A percentile compares a stretch with the other conserved stretches of the same genome.
Conservation (phyloP, 2,329 filamentous ascomycete species). For the Tolypocladium ovalisporum region DNA sequence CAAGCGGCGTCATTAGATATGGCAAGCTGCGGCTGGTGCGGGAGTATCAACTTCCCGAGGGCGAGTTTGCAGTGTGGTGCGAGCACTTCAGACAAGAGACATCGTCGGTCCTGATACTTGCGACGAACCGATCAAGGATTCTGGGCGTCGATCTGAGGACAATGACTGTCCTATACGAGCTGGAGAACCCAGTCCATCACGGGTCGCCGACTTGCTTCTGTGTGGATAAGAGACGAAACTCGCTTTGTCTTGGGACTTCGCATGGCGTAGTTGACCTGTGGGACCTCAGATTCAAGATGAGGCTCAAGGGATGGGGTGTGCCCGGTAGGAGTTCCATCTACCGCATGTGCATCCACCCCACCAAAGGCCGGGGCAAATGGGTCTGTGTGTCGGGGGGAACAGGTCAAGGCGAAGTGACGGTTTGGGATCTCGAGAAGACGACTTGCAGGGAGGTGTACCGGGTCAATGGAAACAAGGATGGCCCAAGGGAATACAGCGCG, state of each 20-base stretch:
- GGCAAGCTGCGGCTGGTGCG: constrained; percentile 66
- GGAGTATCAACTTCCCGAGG: constrained; percentile 64
- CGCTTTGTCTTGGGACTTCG: constrained; percentile 83
- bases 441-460: constrained; percentile 84
- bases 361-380: constrained; percentile 68
- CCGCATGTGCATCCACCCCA: constrained; percentile 67
- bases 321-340: constrained; percentile 72
- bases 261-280: constrained; percentile 90
- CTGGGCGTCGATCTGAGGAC: constrained; percentile 77
- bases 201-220: constrained; percentile 88
- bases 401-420: constrained; percentile 76
- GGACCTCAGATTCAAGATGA: constrained; percentile 90
- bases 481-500: constrained; percentile 60
- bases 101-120: constrained; percentile 72
- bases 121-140: constrained; percentile 76
- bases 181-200: constrained; percentile 85
- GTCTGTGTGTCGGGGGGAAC: constrained; percentile 85
- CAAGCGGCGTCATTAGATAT: constrained; percentile 54
- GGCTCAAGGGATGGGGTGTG: constrained; percentile 80
- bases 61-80: constrained; percentile 77
- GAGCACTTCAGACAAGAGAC: constrained; percentile 82
- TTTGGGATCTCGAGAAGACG: constrained; percentile 90
- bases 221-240: constrained; percentile 74
- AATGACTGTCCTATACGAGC: constrained; percentile 70
- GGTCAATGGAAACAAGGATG: constrained; percentile 50